These are phyloP conservation scores for Narthecium ossifragum DNA, from an alignment of 106 monocot species.

Conservation along the genomic window DNA sequence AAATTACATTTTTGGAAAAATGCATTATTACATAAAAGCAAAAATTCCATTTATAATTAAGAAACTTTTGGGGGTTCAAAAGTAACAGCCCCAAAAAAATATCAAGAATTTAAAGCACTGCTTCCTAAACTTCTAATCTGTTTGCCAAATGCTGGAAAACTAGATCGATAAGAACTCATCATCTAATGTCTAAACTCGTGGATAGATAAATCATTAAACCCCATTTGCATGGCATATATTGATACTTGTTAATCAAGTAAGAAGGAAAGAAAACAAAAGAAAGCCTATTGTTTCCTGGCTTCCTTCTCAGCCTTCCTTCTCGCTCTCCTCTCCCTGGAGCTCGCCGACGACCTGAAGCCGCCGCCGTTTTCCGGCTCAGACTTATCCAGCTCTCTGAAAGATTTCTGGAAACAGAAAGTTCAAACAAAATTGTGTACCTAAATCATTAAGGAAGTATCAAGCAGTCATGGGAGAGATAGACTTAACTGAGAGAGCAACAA, in stretches of 20 bases:
- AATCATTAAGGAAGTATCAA: not conserved
- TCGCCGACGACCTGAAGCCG: slow-evolving; percentile 4
- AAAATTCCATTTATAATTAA: too few species aligned
- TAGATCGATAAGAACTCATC: too few species aligned
- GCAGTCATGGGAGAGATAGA: not conserved
- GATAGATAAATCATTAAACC: too few species aligned
- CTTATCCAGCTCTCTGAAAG: slow-evolving; percentile 5
- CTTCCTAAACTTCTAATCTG: too few species aligned
- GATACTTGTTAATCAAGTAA: not conserved
- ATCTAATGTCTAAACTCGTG: too few species aligned
- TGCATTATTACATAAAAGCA: too few species aligned
- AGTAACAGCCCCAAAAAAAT: too few species aligned
- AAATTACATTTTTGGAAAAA: too few species aligned
- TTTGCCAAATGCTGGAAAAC: too few species aligned
- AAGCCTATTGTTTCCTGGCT: not conserved
- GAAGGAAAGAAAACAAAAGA: not conserved
- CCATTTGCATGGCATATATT: too few species aligned
- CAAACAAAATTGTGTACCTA: not conserved
- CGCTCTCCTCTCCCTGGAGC: slow-evolving; percentile 2
- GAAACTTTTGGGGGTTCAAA: too few species aligned
- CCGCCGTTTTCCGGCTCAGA: not conserved
- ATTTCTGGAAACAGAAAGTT: not conserved
- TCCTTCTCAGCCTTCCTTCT: slow-evolving; percentile 9
- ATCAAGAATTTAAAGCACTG: too few species aligned
- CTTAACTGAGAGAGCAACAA: not conserved